Evolutionary conservation across 2,329 filamentous ascomycete species (phyloP).

Genomic region (Hypoxylon rubiginosum): DNA sequence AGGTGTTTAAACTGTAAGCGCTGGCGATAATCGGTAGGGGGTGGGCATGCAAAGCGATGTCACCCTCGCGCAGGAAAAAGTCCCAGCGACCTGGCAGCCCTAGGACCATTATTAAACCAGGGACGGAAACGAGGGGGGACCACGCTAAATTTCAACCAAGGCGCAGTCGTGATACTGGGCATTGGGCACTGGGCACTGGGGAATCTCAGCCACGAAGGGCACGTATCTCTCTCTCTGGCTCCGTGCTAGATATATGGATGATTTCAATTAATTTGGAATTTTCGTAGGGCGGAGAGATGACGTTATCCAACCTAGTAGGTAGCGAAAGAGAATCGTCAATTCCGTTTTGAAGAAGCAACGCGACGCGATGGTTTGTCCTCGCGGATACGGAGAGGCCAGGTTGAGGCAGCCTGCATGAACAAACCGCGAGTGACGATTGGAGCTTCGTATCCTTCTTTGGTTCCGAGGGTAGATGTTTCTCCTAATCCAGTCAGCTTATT

Average conservation of each 20-base stretch:
- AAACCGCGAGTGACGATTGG: conserved; percentile 11
- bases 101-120: conserved; percentile 9
- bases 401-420: conserved; percentile 38
- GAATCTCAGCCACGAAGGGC: conserved; percentile 25
- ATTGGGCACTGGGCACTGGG: too few species aligned
- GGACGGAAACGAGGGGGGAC: conserved; percentile 8
- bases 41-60: conserved; percentile 24
- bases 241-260: background rate
- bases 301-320: conserved; percentile 1
- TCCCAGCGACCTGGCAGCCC: conserved; percentile 39
- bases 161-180: conserved; percentile 25
- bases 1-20: conserved; percentile 18
- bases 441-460: conserved; percentile 14
- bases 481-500: conserved; percentile 14
- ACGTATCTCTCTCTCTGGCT: background rate
- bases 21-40: conserved; percentile 22
- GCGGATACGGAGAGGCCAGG: conserved; percentile 10
- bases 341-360: conserved; percentile 12
- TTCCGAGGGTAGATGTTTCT: background rate
- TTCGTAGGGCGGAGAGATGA: conserved; percentile 8
- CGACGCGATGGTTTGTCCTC: conserved; percentile 6
- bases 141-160: conserved; percentile 17
- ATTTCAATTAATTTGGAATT: background rate
- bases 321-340: conserved; percentile 13
- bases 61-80: conserved; percentile 21